These are phyloP conservation scores for Salix caprea DNA, from an alignment of 345 rosid genomes.

Conservation along the genomic window DNA sequence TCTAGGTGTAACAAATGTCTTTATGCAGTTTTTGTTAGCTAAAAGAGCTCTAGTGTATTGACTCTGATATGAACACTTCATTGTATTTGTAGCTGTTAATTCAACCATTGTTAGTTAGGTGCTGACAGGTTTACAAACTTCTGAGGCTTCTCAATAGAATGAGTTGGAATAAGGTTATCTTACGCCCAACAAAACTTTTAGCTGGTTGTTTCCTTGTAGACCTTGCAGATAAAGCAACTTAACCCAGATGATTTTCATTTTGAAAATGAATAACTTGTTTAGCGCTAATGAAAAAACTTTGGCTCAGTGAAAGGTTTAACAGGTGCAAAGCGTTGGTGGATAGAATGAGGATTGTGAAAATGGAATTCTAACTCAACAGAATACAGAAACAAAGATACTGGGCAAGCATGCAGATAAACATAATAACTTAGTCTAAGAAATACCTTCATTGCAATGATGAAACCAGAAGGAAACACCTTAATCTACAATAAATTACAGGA, in stretches of 20 bases:
- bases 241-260: neutral
- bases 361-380: neutral
- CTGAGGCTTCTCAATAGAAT: too few species aligned
- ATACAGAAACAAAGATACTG: neutral
- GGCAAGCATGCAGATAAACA: neutral
- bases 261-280: neutral
- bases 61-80: neutral
- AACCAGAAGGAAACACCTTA: neutral
- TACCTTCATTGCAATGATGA: neutral
- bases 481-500: neutral
- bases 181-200: neutral
- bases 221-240: neutral
- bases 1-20: neutral
- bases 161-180: too few species aligned
- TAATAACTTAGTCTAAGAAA: neutral
- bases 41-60: neutral
- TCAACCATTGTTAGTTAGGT: neutral
- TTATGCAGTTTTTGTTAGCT: neutral
- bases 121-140: neutral
- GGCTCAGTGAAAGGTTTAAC: neutral
- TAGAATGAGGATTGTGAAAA: neutral
- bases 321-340: neutral
- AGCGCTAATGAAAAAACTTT: neutral
- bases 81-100: neutral
- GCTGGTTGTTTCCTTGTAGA: neutral